Base-by-base conservation (phyloP, 1,284 basidiomycete species). In the Ustilago curta region DNA sequence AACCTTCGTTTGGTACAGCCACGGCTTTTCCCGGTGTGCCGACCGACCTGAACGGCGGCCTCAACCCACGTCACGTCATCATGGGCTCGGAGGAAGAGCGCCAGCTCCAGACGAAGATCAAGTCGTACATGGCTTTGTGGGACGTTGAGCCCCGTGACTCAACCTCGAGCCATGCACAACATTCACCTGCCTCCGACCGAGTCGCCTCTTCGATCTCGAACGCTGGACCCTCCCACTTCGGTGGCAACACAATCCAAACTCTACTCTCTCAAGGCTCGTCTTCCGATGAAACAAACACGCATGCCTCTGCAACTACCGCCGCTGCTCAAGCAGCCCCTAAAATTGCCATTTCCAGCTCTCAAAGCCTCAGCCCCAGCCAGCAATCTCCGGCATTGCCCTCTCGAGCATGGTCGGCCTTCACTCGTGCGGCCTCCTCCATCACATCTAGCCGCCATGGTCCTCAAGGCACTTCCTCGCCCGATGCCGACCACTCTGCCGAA, bases 21-120 rank as follows among this genome's bases (percentile, higher is more conserved):
- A 2, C 50, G 14, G 7, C 16, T 16, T 68, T 61, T 21, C 50
- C 54, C 1, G 65, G 59, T 14, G 54, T 57, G 14, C 37, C 31
- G 8, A n/a, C 37, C 11, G 23, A 29, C 23, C n/a, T 16, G 8
- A 16, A 12, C 4, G 25, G 31, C 16, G 9, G 2, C 11, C 11
- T 43, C 11, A 9, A 54, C 16, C 14, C 45, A 5, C 59, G 59
- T 21, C 35, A 2, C 14, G 37, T 68, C 18, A 44, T 14, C 0
- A 6, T 21, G 11, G 59, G 54, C 9, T 49, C 53, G 27, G 53
- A 58, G 19, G 65, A 57, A 7, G 59, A 57, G 29, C 50, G 25
- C 5, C 50, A 29, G 27, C 43, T 68, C 2, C 8, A 29, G 4
- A 21, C 48, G 19, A 35, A 27, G 40, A 58, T 62, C n/a, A 5